Evolutionary conservation across 78 protist species (phyloP).

Genomic region (Dictyostelium capitatum): DNA sequence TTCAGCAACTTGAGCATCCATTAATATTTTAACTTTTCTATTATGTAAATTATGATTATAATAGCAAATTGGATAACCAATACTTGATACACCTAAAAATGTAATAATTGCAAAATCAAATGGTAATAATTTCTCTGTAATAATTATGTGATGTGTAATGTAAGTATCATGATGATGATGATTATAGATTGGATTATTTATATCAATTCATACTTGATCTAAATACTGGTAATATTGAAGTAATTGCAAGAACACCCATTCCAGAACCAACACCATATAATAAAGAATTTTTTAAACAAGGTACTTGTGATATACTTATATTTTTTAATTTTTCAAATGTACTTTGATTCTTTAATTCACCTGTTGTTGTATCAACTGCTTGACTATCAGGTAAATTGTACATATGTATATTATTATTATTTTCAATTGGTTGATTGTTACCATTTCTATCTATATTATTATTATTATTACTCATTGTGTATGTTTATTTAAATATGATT

Average conservation of each 20-base stretch:
- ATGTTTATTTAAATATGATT: not conserved
- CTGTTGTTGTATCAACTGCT: not conserved
- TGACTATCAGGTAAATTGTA: constrained; percentile 17
- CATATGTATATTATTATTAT: constrained; percentile 48
- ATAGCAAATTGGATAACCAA: constrained; percentile 52
- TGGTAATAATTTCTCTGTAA: not conserved
- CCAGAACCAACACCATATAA: constrained; percentile 63
- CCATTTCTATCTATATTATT: not conserved
- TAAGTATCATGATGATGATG: not conserved
- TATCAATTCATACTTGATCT: constrained; percentile 18
- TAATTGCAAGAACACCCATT: constrained; percentile 17
- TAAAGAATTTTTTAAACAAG: constrained; percentile 56
- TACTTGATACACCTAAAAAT: constrained; percentile 49
- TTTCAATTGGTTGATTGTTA: constrained; percentile 17
- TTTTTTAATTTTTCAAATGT: not conserved
- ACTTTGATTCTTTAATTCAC: not conserved
- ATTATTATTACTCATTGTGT: constrained; percentile 20
- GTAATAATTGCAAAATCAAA: constrained; percentile 52
- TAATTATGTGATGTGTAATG: too few relatives aligned
- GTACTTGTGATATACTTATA: constrained; percentile 23
- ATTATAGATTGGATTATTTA: not conserved
- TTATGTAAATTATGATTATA: constrained; percentile 65
- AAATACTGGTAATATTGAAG: constrained; percentile 21
- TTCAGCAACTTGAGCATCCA: constrained; percentile 76
- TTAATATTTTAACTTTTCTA: constrained; percentile 45